A percentile compares a stretch with the other conserved stretches of the same genome.
Evolutionary conservation across 73 alveolate genomes (phyloP).

Genomic region (Paramecium octaurelia): DNA sequence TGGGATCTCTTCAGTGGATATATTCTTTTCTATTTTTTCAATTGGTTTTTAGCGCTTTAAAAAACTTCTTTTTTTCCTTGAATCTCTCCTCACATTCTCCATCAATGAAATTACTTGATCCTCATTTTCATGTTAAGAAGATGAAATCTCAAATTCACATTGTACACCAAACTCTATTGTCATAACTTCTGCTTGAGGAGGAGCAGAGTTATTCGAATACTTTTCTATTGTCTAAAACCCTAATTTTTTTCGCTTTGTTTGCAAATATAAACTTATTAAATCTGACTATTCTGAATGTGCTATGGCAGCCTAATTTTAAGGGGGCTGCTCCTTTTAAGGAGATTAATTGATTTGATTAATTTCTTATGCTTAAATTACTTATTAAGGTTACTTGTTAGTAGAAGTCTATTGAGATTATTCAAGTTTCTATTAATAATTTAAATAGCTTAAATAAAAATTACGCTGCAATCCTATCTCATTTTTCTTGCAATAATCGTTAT

Average conservation of each 20-base stretch:
- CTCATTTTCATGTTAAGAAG: background rate
- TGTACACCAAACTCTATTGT: slow-evolving; percentile 37
- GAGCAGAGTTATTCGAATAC: background rate
- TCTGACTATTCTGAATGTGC: background rate
- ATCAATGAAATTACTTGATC: background rate
- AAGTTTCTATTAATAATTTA: background rate
- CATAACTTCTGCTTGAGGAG: background rate
- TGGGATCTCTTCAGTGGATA: slow-evolving; percentile 24
- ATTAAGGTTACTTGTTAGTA: background rate
- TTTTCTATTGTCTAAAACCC: background rate
- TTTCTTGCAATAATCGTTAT: background rate
- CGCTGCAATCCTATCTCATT: background rate
- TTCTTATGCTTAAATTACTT: background rate
- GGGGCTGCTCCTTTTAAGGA: background rate
- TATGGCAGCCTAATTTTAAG: background rate
- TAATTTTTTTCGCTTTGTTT: slow-evolving; percentile 3
- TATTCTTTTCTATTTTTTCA: slow-evolving; percentile 1
- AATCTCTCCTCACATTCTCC: background rate
- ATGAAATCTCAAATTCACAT: background rate
- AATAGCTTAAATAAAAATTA: background rate
- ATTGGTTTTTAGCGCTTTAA: background rate
- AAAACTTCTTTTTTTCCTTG: background rate
- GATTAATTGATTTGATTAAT: background rate
- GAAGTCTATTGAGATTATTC: background rate
- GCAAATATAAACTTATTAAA: background rate